A percentile compares a stretch with the other conserved stretches of the same genome.
Conservation (phyloP, 1,284 basidiomycete genomes). For the Rhodotorula sp. region DNA sequence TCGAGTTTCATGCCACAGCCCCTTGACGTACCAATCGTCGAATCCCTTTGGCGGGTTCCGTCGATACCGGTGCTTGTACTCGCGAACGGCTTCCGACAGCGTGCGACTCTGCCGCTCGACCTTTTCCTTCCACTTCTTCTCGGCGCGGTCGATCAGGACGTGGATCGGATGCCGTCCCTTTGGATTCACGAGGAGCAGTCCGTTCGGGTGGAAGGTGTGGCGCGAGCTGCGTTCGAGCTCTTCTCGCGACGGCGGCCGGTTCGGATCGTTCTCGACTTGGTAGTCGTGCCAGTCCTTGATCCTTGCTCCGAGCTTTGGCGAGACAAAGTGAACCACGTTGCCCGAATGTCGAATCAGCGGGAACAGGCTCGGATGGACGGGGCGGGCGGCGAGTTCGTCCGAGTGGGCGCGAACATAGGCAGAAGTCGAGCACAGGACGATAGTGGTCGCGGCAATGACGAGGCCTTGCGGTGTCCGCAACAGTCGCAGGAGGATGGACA, state of each 20-base stretch:
- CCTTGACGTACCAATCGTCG: slow-evolving; percentile 54
- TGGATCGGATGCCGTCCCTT: slow-evolving; percentile 44
- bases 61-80: slow-evolving; percentile 74
- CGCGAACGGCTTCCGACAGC: slow-evolving; percentile 67
- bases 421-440: slow-evolving; percentile 17
- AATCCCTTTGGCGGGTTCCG: slow-evolving; percentile 82
- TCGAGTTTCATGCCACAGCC: no score
- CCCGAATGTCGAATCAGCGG: slow-evolving; percentile 37
- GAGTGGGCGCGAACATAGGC: slow-evolving; percentile 18
- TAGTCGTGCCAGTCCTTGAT: slow-evolving; percentile 39
- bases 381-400: slow-evolving; percentile 17
- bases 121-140: slow-evolving; percentile 63
- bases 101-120: slow-evolving; percentile 71
- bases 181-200: slow-evolving; percentile 38
- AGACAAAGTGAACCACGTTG: slow-evolving; percentile 28
- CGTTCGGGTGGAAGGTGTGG: slow-evolving; percentile 40
- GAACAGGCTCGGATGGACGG: slow-evolving; percentile 32
- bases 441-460: slow-evolving; percentile 3
- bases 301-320: slow-evolving; percentile 26
- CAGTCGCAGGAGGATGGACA: slow-evolving; percentile 14
- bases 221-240: slow-evolving; percentile 29
- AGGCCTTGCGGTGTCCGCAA: slow-evolving; percentile 13
- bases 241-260: slow-evolving; percentile 31
- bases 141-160: slow-evolving; percentile 72
- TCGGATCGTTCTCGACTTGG: slow-evolving; percentile 28